Conservation (phyloP, 2,329 filamentous ascomycete genomes). For the Botrytis medusae region DNA sequence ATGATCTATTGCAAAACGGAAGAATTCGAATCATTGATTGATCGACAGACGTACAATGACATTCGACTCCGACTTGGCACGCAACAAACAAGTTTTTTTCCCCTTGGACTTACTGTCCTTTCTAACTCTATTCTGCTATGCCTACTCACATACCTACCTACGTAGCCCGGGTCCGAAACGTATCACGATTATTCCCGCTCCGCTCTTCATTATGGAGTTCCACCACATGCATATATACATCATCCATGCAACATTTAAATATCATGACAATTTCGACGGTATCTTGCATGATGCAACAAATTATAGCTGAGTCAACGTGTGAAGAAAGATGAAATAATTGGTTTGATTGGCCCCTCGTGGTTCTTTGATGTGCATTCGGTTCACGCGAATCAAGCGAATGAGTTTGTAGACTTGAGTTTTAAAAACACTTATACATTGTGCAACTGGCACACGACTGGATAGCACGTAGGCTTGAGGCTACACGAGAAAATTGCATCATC, state of each 20-base stretch:
- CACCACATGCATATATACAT: constrained; percentile 2
- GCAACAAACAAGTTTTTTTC: not conserved
- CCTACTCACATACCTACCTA: not conserved
- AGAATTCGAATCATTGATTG: not conserved
- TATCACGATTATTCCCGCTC: not conserved
- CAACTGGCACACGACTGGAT: not conserved
- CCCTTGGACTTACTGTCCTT: not conserved
- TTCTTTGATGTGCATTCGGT: not conserved
- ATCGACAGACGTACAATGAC: not conserved
- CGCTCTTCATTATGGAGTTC: not conserved
- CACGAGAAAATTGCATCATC: not conserved
- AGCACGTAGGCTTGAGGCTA: not conserved
- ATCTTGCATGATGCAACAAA: not conserved
- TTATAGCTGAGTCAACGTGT: not conserved
- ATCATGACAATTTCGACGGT: not conserved
- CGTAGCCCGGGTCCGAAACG: not conserved
- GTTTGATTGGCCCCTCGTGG: not conserved
- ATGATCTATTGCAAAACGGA: not conserved
- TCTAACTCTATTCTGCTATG: not conserved
- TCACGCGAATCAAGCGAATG: not conserved
- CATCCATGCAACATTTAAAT: not conserved
- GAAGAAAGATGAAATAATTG: not conserved
- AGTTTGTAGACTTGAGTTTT: not conserved
- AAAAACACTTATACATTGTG: not conserved
- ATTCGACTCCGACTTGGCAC: not conserved